Evolutionary conservation across 202 grass and related monocot species (phyloP).

Genomic region (Setaria italica): DNA sequence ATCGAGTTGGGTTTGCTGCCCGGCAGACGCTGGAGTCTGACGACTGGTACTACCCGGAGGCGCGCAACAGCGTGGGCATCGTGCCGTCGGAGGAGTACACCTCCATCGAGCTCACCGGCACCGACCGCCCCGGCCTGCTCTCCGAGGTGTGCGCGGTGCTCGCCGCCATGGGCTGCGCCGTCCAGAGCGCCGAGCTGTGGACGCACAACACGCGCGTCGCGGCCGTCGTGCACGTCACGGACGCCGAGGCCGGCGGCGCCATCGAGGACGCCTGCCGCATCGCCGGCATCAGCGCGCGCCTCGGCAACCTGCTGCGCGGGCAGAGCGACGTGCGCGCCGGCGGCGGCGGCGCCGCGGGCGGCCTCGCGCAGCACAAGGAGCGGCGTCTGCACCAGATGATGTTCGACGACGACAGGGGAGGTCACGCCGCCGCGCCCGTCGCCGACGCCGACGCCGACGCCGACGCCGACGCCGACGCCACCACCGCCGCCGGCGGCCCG

Average conservation of each 20-base stretch:
- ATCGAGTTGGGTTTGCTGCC: not conserved
- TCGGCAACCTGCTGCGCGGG: slow-evolving; percentile 61
- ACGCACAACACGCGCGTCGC: slow-evolving; percentile 84
- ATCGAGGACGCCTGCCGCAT: slow-evolving; percentile 53
- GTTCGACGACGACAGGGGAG: slow-evolving; percentile 61
- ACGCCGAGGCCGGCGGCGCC: slow-evolving; percentile 45
- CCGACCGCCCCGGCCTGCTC: slow-evolving; percentile 77
- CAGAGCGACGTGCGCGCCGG: slow-evolving; percentile 32
- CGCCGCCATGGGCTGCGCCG: slow-evolving; percentile 53
- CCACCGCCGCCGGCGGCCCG: not conserved
- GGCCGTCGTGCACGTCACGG: slow-evolving; percentile 70
- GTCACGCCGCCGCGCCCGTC: slow-evolving; percentile 12
- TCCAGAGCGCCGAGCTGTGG: slow-evolving; percentile 79
- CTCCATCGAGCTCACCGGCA: slow-evolving; percentile 82
- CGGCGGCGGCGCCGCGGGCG: not conserved
- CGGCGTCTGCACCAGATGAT: slow-evolving; percentile 92
- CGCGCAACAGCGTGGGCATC: slow-evolving; percentile 62
- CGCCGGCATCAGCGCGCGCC: slow-evolving; percentile 56
- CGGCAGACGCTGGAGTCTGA: slow-evolving; percentile 74
- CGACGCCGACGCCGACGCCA: too few species aligned
- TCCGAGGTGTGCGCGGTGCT: slow-evolving; percentile 94
- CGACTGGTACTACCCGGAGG: slow-evolving; percentile 66
- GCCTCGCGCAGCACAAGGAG: slow-evolving; percentile 71
- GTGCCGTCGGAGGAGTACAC: slow-evolving; percentile 70
- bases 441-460: too few species aligned